A percentile compares a stretch with the other conserved stretches of the same genome.
phyloP scores from a whole-genome alignment of 2,329 filamentous ascomycete genomes.

The Pseudogymnoascus sp. region DNA sequence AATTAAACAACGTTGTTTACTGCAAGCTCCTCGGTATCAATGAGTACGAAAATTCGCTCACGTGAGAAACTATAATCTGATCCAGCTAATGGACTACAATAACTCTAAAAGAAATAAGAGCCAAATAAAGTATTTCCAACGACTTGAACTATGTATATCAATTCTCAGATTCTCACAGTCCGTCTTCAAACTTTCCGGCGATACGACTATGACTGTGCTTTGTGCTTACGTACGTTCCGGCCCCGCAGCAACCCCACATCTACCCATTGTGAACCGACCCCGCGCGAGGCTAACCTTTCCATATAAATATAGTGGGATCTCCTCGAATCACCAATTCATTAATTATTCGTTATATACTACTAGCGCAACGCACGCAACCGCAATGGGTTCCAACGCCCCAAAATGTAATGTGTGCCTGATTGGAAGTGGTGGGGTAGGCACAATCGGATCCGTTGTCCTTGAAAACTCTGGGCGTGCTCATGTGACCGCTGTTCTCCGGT shows the following conservation, averaged over 20 bases:
- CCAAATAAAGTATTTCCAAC: too few species aligned
- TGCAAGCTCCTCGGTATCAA: not conserved
- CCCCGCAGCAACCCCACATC: not conserved
- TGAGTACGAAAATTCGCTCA: not conserved
- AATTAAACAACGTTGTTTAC: not conserved
- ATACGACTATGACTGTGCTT: not conserved
- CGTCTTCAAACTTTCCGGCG: not conserved
- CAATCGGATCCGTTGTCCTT: conserved; percentile 22
- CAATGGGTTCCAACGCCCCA: not conserved
- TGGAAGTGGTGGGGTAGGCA: conserved; percentile 23
- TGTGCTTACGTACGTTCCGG: not conserved
- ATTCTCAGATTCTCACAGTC: not conserved
- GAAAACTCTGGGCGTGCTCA: conserved; percentile 18
- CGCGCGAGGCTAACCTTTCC: not conserved
- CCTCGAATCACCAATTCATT: not conserved
- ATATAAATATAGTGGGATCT: conserved; percentile 7
- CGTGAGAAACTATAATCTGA: not conserved
- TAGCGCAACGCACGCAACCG: not conserved
- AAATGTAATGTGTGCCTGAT: conserved; percentile 20
- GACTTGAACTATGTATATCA: not conserved
- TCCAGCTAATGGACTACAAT: too few species aligned
- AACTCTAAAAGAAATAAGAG: not conserved
- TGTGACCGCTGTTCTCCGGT: conserved; percentile 21
- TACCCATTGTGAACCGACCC: conserved; percentile 6
- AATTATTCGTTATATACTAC: not conserved